phyloP scores from a whole-genome alignment of 257 asterid species.

The Scutellaria galericulata region DNA sequence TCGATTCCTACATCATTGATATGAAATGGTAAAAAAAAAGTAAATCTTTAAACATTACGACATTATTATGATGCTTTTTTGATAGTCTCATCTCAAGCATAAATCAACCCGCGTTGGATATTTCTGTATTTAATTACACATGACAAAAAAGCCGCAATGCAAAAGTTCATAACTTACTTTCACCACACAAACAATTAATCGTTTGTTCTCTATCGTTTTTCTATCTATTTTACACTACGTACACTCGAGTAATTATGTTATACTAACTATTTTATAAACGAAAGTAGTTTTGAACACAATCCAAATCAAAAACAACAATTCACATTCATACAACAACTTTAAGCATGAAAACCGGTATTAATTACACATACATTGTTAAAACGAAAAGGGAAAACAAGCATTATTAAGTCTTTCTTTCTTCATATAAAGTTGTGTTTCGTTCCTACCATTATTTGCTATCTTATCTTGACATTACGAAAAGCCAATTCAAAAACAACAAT shows the following conservation, averaged over 20 bases:
- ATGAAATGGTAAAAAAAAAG: background rate
- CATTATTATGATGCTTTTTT: too few relatives aligned
- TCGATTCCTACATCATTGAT: constrained; percentile 49
- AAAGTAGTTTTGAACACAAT: too few relatives aligned
- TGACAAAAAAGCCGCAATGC: background rate
- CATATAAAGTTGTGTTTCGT: too few relatives aligned
- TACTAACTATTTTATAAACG: too few relatives aligned
- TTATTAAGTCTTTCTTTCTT: background rate
- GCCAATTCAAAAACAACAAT: background rate
- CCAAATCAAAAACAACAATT: background rate
- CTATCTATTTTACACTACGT: background rate
- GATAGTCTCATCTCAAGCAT: too few relatives aligned
- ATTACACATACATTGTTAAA: background rate
- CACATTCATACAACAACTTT: background rate
- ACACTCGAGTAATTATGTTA: too few relatives aligned
- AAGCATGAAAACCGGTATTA: background rate
- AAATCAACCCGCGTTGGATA: background rate
- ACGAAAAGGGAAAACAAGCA: background rate
- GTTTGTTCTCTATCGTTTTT: background rate
- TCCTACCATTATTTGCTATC: too few relatives aligned
- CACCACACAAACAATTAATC: background rate
- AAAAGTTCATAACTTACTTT: background rate
- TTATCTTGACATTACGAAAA: too few relatives aligned
- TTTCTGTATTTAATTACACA: background rate
- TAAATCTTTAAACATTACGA: background rate